phyloP scores from a whole-genome alignment of 2,329 filamentous ascomycete genomes.

The Colletotrichum echinochloae region DNA sequence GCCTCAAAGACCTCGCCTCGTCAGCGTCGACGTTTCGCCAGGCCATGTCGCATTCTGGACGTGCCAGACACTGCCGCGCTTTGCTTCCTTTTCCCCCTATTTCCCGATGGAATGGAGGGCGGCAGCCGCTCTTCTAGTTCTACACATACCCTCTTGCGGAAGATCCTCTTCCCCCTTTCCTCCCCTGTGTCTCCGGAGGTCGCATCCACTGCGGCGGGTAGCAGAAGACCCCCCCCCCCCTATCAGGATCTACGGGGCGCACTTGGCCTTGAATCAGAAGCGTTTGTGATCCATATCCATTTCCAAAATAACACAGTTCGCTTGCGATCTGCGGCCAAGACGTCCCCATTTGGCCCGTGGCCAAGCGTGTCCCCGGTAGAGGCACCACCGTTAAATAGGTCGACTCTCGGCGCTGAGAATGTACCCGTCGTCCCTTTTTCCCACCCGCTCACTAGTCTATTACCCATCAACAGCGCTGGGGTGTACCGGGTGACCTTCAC shows the following conservation, averaged over 20 bases:
- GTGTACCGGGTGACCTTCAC: slow-evolving; percentile 35
- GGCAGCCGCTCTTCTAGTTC: not conserved
- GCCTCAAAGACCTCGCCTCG: slow-evolving; percentile 11
- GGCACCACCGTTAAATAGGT: slow-evolving; percentile 35
- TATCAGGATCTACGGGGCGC: slow-evolving; percentile 26
- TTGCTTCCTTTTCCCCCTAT: slow-evolving; percentile 1
- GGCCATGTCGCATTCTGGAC: slow-evolving; percentile 11
- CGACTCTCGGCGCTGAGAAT: slow-evolving; percentile 27
- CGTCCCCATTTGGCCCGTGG: slow-evolving; percentile 13
- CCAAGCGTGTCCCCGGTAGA: slow-evolving; percentile 24
- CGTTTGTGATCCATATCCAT: slow-evolving; percentile 20
- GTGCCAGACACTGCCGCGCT: slow-evolving; percentile 2
- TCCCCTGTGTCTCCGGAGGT: slow-evolving; percentile 1
- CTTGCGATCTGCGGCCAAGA: slow-evolving; percentile 31
- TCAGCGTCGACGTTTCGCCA: slow-evolving; percentile 17
- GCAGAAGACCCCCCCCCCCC: slow-evolving; percentile 4
- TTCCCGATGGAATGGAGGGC: not conserved
- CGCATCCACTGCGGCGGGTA: not conserved
- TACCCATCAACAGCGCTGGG: slow-evolving; percentile 38
- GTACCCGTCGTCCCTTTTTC: slow-evolving; percentile 19
- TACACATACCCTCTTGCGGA: not conserved
- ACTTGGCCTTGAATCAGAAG: slow-evolving; percentile 33
- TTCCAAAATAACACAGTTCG: slow-evolving; percentile 7
- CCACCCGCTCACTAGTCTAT: slow-evolving; percentile 28
- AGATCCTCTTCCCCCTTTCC: not conserved